Evolutionary conservation across 768 basidiomycete species (phyloP).

Genomic region (Podaxis carcinomalis): DNA sequence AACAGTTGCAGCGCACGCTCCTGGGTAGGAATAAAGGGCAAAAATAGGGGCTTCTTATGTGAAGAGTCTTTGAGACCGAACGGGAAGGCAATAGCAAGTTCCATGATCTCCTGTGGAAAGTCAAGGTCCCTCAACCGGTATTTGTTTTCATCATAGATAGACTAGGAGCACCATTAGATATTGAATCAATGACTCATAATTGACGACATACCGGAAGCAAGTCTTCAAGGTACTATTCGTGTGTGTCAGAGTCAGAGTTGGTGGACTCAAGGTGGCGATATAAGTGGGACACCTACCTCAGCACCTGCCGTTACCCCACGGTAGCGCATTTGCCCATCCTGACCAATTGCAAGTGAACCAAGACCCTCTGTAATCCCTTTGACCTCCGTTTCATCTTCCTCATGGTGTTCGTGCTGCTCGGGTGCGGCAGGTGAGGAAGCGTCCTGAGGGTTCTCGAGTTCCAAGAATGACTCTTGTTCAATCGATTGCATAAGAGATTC

Average conservation of each 20-base stretch:
- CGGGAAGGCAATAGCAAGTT: conserved; percentile 45
- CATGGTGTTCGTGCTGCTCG: conserved; percentile 1
- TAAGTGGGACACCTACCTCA: conserved; percentile 31
- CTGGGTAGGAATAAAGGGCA: conserved; percentile 34
- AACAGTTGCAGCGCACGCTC: conserved; percentile 35
- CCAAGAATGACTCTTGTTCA: neutral
- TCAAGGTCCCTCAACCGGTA: conserved; percentile 19
- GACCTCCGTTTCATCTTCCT: conserved; percentile 19
- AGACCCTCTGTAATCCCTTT: conserved; percentile 31
- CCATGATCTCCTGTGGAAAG: conserved; percentile 39
- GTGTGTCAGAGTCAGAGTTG: neutral
- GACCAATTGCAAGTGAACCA: conserved; percentile 45
- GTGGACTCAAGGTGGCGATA: neutral
- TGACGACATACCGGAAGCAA: conserved; percentile 27
- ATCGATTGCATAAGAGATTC: neutral
- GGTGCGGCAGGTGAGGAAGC: neutral
- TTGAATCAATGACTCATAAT: neutral
- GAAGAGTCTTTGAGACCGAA: conserved; percentile 38
- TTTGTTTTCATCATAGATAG: conserved; percentile 6
- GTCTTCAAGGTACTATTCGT: conserved; percentile 33
- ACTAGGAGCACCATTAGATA: neutral
- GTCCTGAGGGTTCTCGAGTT: neutral
- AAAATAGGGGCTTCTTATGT: conserved; percentile 33
- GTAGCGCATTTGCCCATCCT: conserved; percentile 45
- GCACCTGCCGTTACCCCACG: conserved; percentile 46